A percentile compares a stretch with the other conserved stretches of the same genome.
These are phyloP conservation scores for Alternaria arbusti DNA, from an alignment of 2,329 filamentous ascomycete species.

Conservation along the genomic window DNA sequence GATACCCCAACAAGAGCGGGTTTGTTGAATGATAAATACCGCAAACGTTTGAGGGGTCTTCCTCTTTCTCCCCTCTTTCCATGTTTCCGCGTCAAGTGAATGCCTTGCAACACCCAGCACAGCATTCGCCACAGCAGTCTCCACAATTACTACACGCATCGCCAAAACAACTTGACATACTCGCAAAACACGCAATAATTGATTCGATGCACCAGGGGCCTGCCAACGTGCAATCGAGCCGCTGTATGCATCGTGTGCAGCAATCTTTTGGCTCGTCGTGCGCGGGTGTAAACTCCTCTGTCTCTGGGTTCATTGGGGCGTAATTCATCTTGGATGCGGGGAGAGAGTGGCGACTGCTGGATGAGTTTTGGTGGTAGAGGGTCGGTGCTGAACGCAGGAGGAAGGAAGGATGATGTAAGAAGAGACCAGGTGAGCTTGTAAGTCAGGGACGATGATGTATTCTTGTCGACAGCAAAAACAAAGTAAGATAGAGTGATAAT, in stretches of 20 bases:
- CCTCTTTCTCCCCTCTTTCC: not conserved
- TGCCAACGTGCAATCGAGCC: conserved; percentile 9
- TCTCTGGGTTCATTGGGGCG: conserved; percentile 5
- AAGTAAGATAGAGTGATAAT: not conserved
- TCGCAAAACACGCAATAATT: conserved; percentile 3
- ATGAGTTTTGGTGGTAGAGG: not conserved
- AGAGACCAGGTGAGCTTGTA: not conserved
- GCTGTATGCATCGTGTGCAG: conserved; percentile 9
- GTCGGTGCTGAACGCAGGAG: not conserved
- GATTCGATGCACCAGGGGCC: conserved; percentile 10
- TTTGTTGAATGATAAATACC: not conserved
- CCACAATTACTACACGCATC: conserved; percentile 1
- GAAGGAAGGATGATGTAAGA: not conserved
- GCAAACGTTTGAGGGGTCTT: not conserved
- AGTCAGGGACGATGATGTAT: not conserved
- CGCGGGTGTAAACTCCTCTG: conserved; percentile 11
- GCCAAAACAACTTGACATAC: not conserved
- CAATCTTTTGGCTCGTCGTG: conserved; percentile 15
- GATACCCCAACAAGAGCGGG: not conserved
- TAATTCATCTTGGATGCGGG: conserved; percentile 21
- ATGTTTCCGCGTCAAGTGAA: not conserved
- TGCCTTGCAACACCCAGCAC: not conserved
- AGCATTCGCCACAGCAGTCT: not conserved
- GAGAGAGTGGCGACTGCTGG: not conserved
- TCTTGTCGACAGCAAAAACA: too few species aligned